Evolutionary conservation across 768 basidiomycete genomes (phyloP), one percentile per base, ranked within the genome.

Genomic region (Favolaschia claudopus): DNA sequence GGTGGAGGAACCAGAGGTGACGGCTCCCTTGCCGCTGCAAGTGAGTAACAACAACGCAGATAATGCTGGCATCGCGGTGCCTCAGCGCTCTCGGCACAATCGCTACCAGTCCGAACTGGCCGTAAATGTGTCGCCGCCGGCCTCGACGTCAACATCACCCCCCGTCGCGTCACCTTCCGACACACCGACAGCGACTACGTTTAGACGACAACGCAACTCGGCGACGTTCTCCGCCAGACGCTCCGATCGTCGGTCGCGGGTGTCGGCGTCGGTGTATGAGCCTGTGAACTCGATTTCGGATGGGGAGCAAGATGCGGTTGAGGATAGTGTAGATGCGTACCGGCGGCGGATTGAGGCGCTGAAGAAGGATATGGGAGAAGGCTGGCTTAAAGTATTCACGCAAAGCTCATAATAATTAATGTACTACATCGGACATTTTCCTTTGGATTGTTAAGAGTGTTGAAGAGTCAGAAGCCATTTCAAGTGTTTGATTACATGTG

Each of bases 361-460:
- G 71, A 87, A 92, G 72, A 82, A 85, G 58, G 94, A 96, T 67
- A 93, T 95, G 82, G 94, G 94, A 2, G 94, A 95, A 22, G 87
- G 88, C 10, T 96, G 92, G 93, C 68, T 96, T 68, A 91, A 89
- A 72, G 92, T 95, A 31, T 88, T 91, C 67, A 91, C 85, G 58
- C 89, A 91, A 76, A 86, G 86, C 32, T 46, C 60, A 20, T 52
- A 62, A 33, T 29, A 28, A 17, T 38, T 5, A 4, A 10, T 10
- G 34, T 36, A 36, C 24, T 28, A 55, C 24, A 36, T 36, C 40
- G 14, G 10, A n/a, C n/a, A n/a, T n/a, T n/a, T n/a, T n/a, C n/a
- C n/a, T n/a, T n/a, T n/a, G n/a, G n/a, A n/a, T n/a, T n/a, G n/a
- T n/a, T n/a, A n/a, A n/a, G n/a, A n/a, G n/a, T n/a, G n/a, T n/a